These are phyloP conservation scores for Auricularia heimuer DNA, from an alignment of 768 basidiomycete species.

Conservation along the genomic window DNA sequence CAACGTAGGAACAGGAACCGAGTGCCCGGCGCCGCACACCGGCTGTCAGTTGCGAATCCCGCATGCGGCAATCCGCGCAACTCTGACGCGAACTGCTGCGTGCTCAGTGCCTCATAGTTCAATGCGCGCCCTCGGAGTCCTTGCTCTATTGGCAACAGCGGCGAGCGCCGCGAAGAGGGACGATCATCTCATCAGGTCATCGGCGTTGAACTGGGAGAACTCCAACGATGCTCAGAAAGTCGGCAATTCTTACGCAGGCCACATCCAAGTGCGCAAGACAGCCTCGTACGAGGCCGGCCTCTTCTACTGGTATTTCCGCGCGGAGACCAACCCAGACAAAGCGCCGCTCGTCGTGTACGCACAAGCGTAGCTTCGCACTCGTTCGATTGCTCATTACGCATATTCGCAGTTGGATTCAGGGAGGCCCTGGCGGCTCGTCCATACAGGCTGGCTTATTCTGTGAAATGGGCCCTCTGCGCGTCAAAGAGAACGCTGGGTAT, in stretches of 20 bases:
- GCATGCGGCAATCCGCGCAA: too few relatives aligned
- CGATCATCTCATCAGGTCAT: not conserved
- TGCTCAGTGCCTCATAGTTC: too few relatives aligned
- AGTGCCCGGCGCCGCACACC: too few relatives aligned
- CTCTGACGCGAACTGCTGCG: too few relatives aligned
- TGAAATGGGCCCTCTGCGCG: not conserved
- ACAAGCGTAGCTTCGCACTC: not conserved
- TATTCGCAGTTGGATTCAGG: not conserved
- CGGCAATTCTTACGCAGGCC: not conserved
- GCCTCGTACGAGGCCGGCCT: not conserved
- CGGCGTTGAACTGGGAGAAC: not conserved
- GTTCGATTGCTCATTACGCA: not conserved
- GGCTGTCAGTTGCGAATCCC: too few relatives aligned
- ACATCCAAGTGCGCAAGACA: not conserved
- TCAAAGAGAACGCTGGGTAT: not conserved
- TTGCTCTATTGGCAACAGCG: too few relatives aligned
- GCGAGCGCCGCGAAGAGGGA: not conserved
- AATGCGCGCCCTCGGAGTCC: too few relatives aligned
- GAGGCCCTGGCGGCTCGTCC: not conserved
- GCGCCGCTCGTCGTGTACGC: not conserved
- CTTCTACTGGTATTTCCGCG: constrained; percentile 2
- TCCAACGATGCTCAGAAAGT: not conserved
- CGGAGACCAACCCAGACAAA: not conserved
- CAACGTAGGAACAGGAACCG: too few relatives aligned
- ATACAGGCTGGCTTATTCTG: not conserved